A percentile compares a stretch with the other conserved stretches of the same genome.
Evolutionary conservation across 2,329 filamentous ascomycete species (phyloP).

Genomic region (Setomelanomma holmii): DNA sequence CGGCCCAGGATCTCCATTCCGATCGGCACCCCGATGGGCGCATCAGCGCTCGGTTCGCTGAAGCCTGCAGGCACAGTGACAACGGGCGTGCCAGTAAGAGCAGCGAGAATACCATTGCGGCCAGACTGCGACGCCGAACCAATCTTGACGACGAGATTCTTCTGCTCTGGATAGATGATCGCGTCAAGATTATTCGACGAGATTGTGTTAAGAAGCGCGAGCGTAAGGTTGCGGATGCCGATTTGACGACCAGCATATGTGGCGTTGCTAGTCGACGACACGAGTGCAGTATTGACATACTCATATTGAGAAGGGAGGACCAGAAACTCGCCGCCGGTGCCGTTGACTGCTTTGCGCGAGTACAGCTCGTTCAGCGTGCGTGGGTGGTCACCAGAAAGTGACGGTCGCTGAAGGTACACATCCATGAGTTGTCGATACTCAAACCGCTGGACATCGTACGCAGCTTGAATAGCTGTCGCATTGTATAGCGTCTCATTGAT

Average conservation of each 20-base stretch:
- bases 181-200: conserved; percentile 59
- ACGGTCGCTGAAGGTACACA: conserved; percentile 59
- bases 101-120: conserved; percentile 64
- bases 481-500: conserved; percentile 61
- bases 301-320: conserved; percentile 66
- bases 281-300: conserved; percentile 59
- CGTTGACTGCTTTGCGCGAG: conserved; percentile 41
- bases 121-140: conserved; percentile 65
- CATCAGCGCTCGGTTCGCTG: conserved; percentile 56
- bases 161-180: conserved; percentile 70
- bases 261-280: conserved; percentile 60
- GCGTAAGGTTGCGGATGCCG: conserved; percentile 61
- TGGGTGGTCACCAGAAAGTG: conserved; percentile 54
- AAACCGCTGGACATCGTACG: conserved; percentile 66
- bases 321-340: conserved; percentile 57
- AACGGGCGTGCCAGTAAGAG: conserved; percentile 61
- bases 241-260: conserved; percentile 58
- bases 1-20: conserved; percentile 69
- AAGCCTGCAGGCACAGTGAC: conserved; percentile 64
- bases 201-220: conserved; percentile 61
- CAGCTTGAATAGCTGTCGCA: conserved; percentile 55
- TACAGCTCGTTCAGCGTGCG: conserved; percentile 59
- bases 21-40: conserved; percentile 66
- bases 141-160: conserved; percentile 66
- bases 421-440: conserved; percentile 66